Percentiles rank a stretch among this genome's conserved stretches.
These are phyloP conservation scores for Suillus lakei DNA, from an alignment of 768 basidiomycete genomes.

Conservation along the genomic window DNA sequence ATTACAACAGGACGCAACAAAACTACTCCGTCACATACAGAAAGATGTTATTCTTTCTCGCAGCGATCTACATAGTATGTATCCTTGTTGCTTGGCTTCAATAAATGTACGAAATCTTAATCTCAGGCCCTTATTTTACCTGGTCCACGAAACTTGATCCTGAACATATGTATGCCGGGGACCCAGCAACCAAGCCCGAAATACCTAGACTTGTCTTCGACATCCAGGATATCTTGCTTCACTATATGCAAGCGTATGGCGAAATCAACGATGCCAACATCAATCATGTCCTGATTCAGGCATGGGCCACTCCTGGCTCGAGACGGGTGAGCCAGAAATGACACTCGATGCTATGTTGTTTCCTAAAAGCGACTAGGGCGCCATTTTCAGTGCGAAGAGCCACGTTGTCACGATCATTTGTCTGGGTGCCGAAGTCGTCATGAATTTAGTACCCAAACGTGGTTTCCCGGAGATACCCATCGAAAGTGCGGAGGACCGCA, in stretches of 20 bases:
- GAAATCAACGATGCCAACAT: constrained; percentile 38
- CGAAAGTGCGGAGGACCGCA: constrained; percentile 11
- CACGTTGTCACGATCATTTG: constrained; percentile 28
- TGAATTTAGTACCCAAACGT: constrained; percentile 28
- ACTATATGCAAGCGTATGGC: constrained; percentile 39
- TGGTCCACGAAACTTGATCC: constrained; percentile 23
- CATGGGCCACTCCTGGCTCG: constrained; percentile 47
- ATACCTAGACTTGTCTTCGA: constrained; percentile 30
- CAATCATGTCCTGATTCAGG: constrained; percentile 40
- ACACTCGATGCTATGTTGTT: neutral
- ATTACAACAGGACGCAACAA: constrained; percentile 45
- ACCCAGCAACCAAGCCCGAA: constrained; percentile 13
- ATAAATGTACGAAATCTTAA: neutral
- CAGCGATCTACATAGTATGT: constrained; percentile 28
- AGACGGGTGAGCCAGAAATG: constrained; percentile 34
- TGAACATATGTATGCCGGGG: neutral
- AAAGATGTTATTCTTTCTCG: constrained; percentile 27
- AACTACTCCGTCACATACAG: constrained; percentile 46
- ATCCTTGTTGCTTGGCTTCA: neutral
- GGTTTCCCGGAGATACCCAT: constrained; percentile 23
- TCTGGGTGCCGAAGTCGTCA: constrained; percentile 27
- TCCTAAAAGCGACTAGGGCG: constrained; percentile 25
- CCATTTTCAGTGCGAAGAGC: constrained; percentile 25
- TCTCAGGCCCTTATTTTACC: constrained; percentile 34
- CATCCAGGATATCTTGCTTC: constrained; percentile 36